A percentile compares a stretch with the other conserved stretches of the same genome.
phyloP scores from a whole-genome alignment of 129 eudicot species.

The Kitagawia praeruptora region DNA sequence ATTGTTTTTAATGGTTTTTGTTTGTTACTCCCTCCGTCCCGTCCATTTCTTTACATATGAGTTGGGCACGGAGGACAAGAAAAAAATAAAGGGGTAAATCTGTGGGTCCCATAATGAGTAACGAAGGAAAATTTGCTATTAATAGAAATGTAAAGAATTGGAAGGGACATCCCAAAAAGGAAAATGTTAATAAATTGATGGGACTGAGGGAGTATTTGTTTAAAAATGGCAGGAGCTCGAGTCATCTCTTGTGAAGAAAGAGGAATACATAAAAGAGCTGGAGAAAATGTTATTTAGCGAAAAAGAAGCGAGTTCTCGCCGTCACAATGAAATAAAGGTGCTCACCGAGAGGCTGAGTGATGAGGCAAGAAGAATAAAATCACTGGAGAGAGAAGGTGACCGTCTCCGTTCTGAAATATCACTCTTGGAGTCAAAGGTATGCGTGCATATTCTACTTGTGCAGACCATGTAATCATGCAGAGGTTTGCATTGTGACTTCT shows the following conservation, averaged over 20 bases:
- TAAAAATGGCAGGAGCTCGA: constrained; percentile 60
- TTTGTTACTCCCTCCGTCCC: too few species aligned
- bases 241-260: constrained; percentile 64
- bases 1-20: constrained; percentile 11
- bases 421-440: constrained; percentile 87
- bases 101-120: too few species aligned
- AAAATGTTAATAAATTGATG: too few species aligned
- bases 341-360: constrained; percentile 63
- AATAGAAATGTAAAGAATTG: too few species aligned
- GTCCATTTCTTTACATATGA: too few species aligned
- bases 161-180: too few species aligned
- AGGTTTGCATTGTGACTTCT: not conserved
- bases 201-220: constrained; percentile 9
- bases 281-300: constrained; percentile 50
- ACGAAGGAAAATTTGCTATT: too few species aligned
- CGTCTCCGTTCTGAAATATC: constrained; percentile 87
- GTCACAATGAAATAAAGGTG: constrained; percentile 55
- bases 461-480: constrained; percentile 3
- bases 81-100: too few species aligned
- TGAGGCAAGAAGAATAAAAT: constrained; percentile 77
- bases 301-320: constrained; percentile 49
- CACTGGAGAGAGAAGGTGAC: constrained; percentile 84
- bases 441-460: constrained; percentile 6
- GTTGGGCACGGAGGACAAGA: too few species aligned
- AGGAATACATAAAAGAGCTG: constrained; percentile 52